These are phyloP conservation scores for Pestalotiopsis sp. DNA, from an alignment of 2,329 filamentous ascomycete species.

Conservation along the genomic window DNA sequence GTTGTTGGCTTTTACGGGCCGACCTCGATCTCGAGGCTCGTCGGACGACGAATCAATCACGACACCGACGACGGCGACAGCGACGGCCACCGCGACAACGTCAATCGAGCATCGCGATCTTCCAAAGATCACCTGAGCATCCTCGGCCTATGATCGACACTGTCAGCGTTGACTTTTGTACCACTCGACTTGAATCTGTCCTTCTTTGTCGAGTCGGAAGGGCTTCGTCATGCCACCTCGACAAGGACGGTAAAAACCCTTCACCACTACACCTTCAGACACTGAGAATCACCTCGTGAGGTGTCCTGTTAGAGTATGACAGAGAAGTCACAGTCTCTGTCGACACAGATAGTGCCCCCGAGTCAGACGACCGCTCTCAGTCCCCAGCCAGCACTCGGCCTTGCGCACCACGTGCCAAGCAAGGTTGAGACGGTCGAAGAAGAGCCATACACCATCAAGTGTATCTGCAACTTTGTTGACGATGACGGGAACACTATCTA, in stretches of 20 bases:
- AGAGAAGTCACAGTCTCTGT: conserved; percentile 57
- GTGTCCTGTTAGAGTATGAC: conserved; percentile 61
- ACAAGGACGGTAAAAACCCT: conserved; percentile 50
- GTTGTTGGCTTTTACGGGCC: conserved; percentile 15
- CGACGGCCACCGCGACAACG: background rate
- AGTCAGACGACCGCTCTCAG: conserved; percentile 50
- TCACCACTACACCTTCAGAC: conserved; percentile 25
- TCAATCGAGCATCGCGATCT: background rate
- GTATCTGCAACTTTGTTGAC: conserved; percentile 90
- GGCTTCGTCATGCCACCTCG: conserved; percentile 60
- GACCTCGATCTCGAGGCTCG: conserved; percentile 13
- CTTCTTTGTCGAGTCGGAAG: conserved; percentile 39
- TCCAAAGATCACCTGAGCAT: background rate
- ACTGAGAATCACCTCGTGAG: conserved; percentile 38
- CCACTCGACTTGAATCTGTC: conserved; percentile 9
- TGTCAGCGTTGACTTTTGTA: background rate
- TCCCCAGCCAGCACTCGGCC: conserved; percentile 38
- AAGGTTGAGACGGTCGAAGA: conserved; percentile 67
- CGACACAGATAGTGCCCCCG: conserved; percentile 58
- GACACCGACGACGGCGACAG: background rate
- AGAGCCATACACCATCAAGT: conserved; percentile 94
- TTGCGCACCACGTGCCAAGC: conserved; percentile 43
- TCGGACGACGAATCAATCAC: background rate
- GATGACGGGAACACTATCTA: conserved; percentile 98
- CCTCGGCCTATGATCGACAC: conserved; percentile 4